phyloP scores from a whole-genome alignment of 805 yeast genomes.

The Schwanniomyces polymorphus region DNA sequence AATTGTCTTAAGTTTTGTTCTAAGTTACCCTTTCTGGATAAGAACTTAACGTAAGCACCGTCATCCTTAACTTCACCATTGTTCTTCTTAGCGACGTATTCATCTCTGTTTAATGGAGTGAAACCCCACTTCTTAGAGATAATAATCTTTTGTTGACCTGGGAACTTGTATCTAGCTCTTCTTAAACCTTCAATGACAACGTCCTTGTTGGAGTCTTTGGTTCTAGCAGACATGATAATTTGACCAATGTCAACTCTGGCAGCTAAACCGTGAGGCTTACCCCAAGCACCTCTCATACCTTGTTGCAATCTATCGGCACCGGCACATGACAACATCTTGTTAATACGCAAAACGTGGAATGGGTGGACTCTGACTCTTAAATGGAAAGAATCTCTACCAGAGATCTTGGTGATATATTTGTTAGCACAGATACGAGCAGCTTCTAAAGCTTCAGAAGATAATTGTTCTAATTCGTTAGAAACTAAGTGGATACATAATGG shows the following conservation, averaged over 20 bases:
- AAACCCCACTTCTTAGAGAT: slow-evolving; percentile 99
- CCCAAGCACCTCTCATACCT: slow-evolving; percentile 99
- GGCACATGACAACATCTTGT: slow-evolving; percentile 99
- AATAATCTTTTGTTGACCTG: slow-evolving; percentile 99
- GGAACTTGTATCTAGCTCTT: slow-evolving; percentile 99
- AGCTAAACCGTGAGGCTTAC: slow-evolving; percentile 99
- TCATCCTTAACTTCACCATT: slow-evolving; percentile 99
- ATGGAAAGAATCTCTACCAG: slow-evolving; percentile 99
- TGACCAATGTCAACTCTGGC: slow-evolving; percentile 99
- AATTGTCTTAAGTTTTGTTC: slow-evolving; percentile 87
- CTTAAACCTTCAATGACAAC: slow-evolving; percentile 98
- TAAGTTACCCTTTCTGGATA: slow-evolving; percentile 93
- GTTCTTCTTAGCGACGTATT: slow-evolving; percentile 90
- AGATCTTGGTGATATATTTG: slow-evolving; percentile 96
- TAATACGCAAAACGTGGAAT: slow-evolving; percentile 99
- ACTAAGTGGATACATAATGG: slow-evolving; percentile 99
- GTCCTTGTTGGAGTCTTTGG: slow-evolving; percentile 97
- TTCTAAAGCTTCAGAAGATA: slow-evolving; percentile 99
- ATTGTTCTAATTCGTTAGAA: slow-evolving; percentile 98
- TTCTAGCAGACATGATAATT: slow-evolving; percentile 96
- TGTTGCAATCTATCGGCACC: slow-evolving; percentile 99
- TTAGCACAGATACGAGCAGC: slow-evolving; percentile 99
- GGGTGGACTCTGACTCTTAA: slow-evolving; percentile 99
- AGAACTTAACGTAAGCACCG: slow-evolving; percentile 99
- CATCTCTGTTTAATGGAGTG: slow-evolving; percentile 98